These are phyloP conservation scores for Teunomyces lycoperdinae DNA, from an alignment of 805 yeast species.

Conservation along the genomic window DNA sequence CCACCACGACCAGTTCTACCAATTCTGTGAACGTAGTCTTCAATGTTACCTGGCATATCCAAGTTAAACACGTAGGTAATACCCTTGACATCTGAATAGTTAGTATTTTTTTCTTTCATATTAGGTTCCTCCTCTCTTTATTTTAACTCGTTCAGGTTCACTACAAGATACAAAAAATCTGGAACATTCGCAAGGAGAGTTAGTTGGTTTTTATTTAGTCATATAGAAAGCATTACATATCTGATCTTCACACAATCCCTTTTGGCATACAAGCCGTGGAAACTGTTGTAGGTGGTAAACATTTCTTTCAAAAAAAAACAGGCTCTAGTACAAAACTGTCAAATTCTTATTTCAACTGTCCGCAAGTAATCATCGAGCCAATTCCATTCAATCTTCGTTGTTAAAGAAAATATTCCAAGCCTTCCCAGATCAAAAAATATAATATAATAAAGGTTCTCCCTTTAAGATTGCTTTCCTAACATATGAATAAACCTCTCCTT, in stretches of 20 bases:
- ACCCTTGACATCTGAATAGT: conserved; percentile 87
- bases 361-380: conserved; percentile 2
- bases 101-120: conserved; percentile 20
- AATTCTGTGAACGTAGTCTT: conserved; percentile 97
- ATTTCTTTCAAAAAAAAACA: conserved; percentile 3
- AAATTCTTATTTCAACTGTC: conserved; percentile 1
- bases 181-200: conserved; percentile 2
- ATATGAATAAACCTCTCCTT: conserved; percentile 2
- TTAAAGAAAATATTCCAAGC: conserved; percentile 3
- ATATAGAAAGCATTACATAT: conserved; percentile 4
- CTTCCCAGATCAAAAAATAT: conserved; percentile 3
- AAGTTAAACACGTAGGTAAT: conserved; percentile 89
- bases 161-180: background rate
- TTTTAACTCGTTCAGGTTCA: conserved; percentile 1
- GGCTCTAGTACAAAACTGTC: conserved; percentile 4
- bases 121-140: background rate
- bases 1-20: conserved; percentile 99
- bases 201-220: conserved; percentile 1
- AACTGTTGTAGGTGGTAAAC: background rate
- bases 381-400: conserved; percentile 2
- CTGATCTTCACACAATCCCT: conserved; percentile 3
- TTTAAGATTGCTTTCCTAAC: conserved; percentile 1
- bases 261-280: background rate
- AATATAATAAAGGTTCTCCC: conserved; percentile 2
- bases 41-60: conserved; percentile 97